These are phyloP conservation scores for Pyrenochaeta sp. DNA, from an alignment of 2,329 filamentous ascomycete species.

Conservation along the genomic window DNA sequence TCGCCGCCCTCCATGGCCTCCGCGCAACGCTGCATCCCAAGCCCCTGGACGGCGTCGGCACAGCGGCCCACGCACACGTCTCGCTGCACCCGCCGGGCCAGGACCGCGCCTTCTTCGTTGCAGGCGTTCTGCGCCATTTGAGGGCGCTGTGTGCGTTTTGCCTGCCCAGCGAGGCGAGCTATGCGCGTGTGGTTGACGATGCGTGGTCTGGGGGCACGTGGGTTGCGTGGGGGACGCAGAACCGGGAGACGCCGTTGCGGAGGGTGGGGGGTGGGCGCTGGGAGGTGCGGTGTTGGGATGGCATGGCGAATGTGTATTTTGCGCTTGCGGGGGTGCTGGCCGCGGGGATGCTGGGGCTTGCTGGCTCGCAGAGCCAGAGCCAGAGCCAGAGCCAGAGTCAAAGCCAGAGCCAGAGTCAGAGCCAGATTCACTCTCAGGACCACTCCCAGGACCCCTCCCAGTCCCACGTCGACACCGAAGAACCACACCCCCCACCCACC, in stretches of 20 bases:
- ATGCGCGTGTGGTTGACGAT: constrained; percentile 72
- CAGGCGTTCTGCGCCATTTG: constrained; percentile 72
- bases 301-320: constrained; percentile 79
- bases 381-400: too few relatives aligned
- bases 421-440: too few relatives aligned
- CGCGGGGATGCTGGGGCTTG: constrained; percentile 66
- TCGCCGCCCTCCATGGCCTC: constrained; percentile 68
- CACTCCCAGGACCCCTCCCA: too few relatives aligned
- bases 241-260: constrained; percentile 76
- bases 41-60: constrained; percentile 68
- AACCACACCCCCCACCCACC: constrained; percentile 62
- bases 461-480: constrained; percentile 38
- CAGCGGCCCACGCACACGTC: constrained; percentile 73
- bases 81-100: constrained; percentile 64
- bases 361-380: too few relatives aligned
- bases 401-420: too few relatives aligned
- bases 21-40: constrained; percentile 78
- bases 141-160: constrained; percentile 73
- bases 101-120: constrained; percentile 72
- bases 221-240: constrained; percentile 83
- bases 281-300: constrained; percentile 82
- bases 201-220: constrained; percentile 74
- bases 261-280: constrained; percentile 73
- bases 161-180: constrained; percentile 70
- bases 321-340: constrained; percentile 68